phyloP scores from a whole-genome alignment of 257 asterid species.

The Plantago elongata region DNA sequence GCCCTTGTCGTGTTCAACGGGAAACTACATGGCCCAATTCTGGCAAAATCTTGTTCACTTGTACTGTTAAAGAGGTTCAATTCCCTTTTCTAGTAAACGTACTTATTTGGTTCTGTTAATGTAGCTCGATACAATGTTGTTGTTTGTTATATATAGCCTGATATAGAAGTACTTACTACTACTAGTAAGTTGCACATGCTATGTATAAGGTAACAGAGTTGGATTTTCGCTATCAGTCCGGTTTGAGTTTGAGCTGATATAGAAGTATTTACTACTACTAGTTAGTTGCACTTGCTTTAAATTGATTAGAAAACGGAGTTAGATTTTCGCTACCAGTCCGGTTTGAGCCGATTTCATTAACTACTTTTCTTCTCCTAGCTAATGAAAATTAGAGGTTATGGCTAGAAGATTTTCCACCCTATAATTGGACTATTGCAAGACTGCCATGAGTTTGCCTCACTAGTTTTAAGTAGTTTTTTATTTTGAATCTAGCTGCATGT shows the following conservation, averaged over 20 bases:
- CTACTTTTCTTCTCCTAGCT: background rate
- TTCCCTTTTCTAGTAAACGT: background rate
- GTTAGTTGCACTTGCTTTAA: background rate
- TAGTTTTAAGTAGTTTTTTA: background rate
- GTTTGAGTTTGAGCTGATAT: too few species aligned
- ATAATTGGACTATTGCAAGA: too few species aligned
- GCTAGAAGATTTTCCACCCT: too few species aligned
- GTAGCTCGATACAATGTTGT: too few species aligned
- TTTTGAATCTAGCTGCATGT: background rate
- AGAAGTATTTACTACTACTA: too few species aligned
- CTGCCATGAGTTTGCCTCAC: background rate
- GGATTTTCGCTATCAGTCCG: too few species aligned
- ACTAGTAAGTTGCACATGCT: too few species aligned
- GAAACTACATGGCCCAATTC: constrained; percentile 17
- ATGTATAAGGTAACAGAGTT: too few species aligned
- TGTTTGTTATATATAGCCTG: too few species aligned
- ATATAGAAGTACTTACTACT: too few species aligned
- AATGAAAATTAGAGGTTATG: too few species aligned
- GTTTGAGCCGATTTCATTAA: background rate
- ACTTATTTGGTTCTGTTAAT: too few species aligned
- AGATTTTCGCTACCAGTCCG: background rate
- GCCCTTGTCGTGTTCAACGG: constrained; percentile 37
- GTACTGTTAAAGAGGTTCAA: constrained; percentile 41
- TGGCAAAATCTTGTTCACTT: constrained; percentile 37
- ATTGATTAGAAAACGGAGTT: background rate